Evolutionary conservation across 345 rosid species (phyloP), one percentile per base, ranked within the genome.

Genomic region (Eucalyptus globulus): DNA sequence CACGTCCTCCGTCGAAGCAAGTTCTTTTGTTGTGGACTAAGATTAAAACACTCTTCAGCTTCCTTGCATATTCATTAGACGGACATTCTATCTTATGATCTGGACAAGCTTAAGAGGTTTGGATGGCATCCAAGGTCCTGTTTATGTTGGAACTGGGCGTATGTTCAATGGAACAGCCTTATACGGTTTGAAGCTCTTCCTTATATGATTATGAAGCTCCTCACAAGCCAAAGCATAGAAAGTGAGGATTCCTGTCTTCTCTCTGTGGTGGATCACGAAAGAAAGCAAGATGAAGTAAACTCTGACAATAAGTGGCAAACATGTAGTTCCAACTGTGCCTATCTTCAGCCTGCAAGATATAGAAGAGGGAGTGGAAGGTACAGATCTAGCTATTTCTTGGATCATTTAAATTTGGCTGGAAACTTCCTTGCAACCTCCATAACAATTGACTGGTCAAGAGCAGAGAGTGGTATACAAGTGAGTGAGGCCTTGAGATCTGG

Each of bases 121-220:
- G 90, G 99, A 97, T 92, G 99, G 99, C 86, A 95, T 97, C 92
- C 99, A 97, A 95, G 99, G 99, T 58, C 99, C 98, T 87, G 99
- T 97, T 49, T 97, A 97, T 86, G 99, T 97, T 90, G 99, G 99
- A 91, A 97, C 99, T 65, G 99, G 99, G 87, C 96, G 99, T 89
- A 98, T 97, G 89, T 97, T 97, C 94, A 97, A 97, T 86, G 94
- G 99, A 91, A 97, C 98, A 53, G 99, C 99, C 45, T 92, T 96
- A 86, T 97, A 97, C 89, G 99, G 99, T 86, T 97, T 43, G 43
- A 43, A 43, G 43, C 43, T 43, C 43, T 43, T 43, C 99, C 45
- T 92, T 96, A 86, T 97, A 97, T 90, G 99, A 99, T 86, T 97
- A 97, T 91, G 98, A 96, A 90, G 98, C 99, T 91, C 99, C 99